Base-by-base conservation (phyloP, 2,329 filamentous ascomycete genomes). In the Atkinsonella texensis region DNA sequence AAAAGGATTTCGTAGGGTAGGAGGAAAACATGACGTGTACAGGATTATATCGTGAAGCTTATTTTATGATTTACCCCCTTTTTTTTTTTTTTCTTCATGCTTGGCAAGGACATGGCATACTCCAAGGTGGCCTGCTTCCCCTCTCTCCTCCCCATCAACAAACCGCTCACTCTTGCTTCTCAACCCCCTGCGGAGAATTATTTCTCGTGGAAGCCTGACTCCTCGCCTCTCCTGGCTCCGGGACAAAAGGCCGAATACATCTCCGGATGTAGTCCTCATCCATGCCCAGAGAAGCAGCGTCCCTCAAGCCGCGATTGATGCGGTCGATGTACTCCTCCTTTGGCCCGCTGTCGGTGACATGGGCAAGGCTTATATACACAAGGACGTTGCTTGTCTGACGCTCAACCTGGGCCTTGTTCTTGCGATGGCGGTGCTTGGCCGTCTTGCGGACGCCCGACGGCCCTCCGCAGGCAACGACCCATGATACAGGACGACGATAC, bases 291-390 rank as follows among this genome's bases (percentile, higher is more conserved):
- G 56, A 59, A 43, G 57, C 54, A 10, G 70, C 69, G 49, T 72
- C 68, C 12, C 51, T 55, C 43, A 72, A 53, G 5, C 66, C 70
- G 13, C 60, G 50, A 51, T 70, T 69, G 56, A 72, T 69, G 35
- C 70, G 66, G 43, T 62, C 58, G 38, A 72, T 56, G 45, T 73
- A 72, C 52, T 73, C 70, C 15, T 66, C 62, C 51, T 62, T 64
- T 18, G 70, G 68, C 8, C 54, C 49, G 40, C 68, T 68, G 49
- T 68, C 64, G n/a, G 57, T 49, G 38, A 62, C 59, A 35, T 64
- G 61, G 45, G 59, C 57, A 28, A 60, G 55, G 53, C 66, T 71
- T 51, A 71, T 57, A 51, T 72, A 73, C 17, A 71, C 69, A 43
- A 73, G 60, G 18, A 68, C 67, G n/a, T 63, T 54, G 33, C 59